These are phyloP conservation scores for Geotrichum cucujoidarum DNA, from an alignment of 1,139 yeast species.

Conservation along the genomic window DNA sequence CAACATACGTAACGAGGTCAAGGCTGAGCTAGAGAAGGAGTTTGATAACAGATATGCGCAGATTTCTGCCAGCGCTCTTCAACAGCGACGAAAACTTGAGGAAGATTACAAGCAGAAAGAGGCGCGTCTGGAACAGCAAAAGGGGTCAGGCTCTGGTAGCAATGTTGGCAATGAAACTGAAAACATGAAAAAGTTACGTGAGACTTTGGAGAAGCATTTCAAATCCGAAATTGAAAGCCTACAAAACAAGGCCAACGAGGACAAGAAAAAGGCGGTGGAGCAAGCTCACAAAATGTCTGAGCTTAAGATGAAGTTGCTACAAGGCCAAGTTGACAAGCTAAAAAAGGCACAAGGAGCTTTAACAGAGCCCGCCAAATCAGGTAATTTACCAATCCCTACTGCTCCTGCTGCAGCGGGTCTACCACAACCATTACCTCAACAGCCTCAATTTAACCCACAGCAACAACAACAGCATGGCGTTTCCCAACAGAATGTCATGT, in stretches of 20 bases:
- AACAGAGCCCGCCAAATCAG: background rate
- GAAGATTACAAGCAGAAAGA: constrained; percentile 12
- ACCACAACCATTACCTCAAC: no score
- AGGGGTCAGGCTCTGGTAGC: background rate
- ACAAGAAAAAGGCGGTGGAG: constrained; percentile 22
- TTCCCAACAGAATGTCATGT: constrained; percentile 1
- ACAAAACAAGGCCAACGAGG: constrained; percentile 21
- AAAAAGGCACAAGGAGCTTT: constrained; percentile 26
- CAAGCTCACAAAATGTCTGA: constrained; percentile 26
- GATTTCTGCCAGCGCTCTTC: background rate
- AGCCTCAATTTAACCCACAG: background rate
- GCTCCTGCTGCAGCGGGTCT: constrained; percentile 1
- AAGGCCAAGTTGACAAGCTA: constrained; percentile 35
- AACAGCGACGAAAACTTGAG: background rate
- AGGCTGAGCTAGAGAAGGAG: constrained; percentile 1
- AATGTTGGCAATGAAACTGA: background rate
- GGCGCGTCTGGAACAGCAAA: background rate
- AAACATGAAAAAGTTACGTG: constrained; percentile 9
- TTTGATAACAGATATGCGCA: constrained; percentile 15
- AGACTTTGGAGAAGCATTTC: constrained; percentile 17
- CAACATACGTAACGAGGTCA: constrained; percentile 3
- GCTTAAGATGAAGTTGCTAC: constrained; percentile 36
- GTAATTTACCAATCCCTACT: background rate
- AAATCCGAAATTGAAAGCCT: constrained; percentile 12
- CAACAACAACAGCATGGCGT: constrained; percentile 6